Evolutionary conservation across 129 eudicot genomes (phyloP).

Genomic region (Mikania micrantha): DNA sequence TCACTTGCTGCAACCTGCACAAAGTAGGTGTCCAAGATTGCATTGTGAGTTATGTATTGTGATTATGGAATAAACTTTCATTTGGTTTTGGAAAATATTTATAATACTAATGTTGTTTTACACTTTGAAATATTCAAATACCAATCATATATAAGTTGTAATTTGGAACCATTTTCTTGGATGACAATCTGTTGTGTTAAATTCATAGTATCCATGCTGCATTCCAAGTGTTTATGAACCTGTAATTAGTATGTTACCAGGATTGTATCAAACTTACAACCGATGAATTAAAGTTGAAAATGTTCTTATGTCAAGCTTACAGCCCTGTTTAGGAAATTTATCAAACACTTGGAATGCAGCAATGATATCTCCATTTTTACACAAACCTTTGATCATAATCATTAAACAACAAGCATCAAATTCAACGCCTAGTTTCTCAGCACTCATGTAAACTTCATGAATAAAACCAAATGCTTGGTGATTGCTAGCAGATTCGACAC

Average conservation of each 20-base stretch:
- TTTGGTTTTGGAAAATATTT: background rate
- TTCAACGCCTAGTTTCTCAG: conserved; percentile 48
- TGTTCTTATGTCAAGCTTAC: conserved; percentile 46
- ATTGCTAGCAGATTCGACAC: conserved; percentile 66
- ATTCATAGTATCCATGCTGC: conserved; percentile 33
- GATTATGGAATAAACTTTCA: background rate
- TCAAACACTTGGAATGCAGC: conserved; percentile 70
- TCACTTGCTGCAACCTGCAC: background rate
- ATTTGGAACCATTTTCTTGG: conserved; percentile 43
- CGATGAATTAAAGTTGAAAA: conserved; percentile 68
- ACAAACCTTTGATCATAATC: conserved; percentile 63
- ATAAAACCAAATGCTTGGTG: conserved; percentile 48
- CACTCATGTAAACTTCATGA: conserved; percentile 50
- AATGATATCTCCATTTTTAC: conserved; percentile 36
- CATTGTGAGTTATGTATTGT: background rate
- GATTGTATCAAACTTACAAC: conserved; percentile 49
- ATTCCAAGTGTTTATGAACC: conserved; percentile 34
- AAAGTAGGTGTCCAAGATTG: background rate
- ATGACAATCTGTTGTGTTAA: conserved; percentile 39
- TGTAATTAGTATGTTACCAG: conserved; percentile 45
- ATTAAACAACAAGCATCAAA: conserved; percentile 73
- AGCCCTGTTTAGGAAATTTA: conserved; percentile 61
- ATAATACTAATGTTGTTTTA: background rate
- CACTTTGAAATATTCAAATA: background rate
- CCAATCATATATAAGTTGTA: conserved; percentile 39